Evolutionary conservation across 345 rosid genomes (phyloP).

Genomic region (Camelina laxa): DNA sequence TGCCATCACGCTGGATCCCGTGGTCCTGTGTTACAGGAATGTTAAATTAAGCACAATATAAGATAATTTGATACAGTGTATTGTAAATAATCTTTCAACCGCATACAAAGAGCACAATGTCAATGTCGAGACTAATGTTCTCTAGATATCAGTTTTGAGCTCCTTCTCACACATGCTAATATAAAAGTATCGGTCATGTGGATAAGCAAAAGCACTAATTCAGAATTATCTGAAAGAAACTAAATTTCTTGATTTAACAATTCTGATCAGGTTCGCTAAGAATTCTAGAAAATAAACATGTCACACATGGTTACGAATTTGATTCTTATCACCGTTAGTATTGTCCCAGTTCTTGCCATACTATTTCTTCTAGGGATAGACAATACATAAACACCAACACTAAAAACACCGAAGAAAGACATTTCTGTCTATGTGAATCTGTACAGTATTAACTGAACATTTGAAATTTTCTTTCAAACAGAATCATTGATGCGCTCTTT

Average conservation of each 20-base stretch:
- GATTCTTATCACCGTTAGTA: not conserved
- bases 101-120: conserved; percentile 5
- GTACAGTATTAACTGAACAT: not conserved
- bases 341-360: conserved; percentile 10
- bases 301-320: conserved; percentile 13
- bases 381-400: not conserved
- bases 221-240: not conserved
- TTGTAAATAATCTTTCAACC: not conserved
- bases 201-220: not conserved
- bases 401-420: not conserved
- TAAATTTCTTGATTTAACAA: conserved; percentile 15
- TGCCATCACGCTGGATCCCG: conserved; percentile 75
- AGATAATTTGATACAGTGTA: not conserved
- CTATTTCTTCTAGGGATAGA: not conserved
- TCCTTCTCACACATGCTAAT: not conserved
- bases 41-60: conserved; percentile 13
- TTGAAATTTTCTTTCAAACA: not conserved
- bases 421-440: not conserved
- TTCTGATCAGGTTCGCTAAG: not conserved
- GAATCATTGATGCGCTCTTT: not conserved
- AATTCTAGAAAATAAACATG: not conserved
- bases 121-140: not conserved
- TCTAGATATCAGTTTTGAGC: conserved; percentile 1
- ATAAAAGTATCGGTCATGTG: not conserved
- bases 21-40: conserved; percentile 61